Evolutionary conservation across 306 rosid species (phyloP), one percentile per base, ranked within the genome.

Genomic region (Quercus cerris): DNA sequence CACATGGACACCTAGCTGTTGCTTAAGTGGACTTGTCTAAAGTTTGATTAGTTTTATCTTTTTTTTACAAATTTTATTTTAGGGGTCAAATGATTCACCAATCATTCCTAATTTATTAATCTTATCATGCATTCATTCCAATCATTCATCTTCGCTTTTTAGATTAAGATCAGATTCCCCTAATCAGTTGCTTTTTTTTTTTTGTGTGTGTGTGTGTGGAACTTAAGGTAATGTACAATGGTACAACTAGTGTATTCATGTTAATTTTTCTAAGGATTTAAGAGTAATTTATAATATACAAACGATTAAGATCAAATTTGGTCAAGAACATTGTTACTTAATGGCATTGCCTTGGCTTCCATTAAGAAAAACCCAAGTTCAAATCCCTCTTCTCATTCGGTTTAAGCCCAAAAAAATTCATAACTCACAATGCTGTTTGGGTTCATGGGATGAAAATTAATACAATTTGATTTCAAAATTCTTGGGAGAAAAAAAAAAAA

Each of bases 1-100:
- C 86, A 76, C 74, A 72, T 81, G 81, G 69, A 30, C 63, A 23
- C 64, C 20, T 44, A 73, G 62, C 64, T 18, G 72, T 38, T 82
- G 57, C 28, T 66, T 78, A 67, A 30, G 80, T 80, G 76, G 82
- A 66, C 38, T 61, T 70, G 4, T 73, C 68, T 83, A 44, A 67
- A 67, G 30, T 70, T 56, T 70, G 28, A 67, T 73, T 71, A 56
- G 31, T 56, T 2, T 56, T 28, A 5, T 31, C 19, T 56, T 33
- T 28, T 28, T 7, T 25, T 33, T 0, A 18, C 13, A 62, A 33
- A 20, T n/a, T 8, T 14, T 56, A 19, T 6, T 31, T 49, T n/a
- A 20, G 6, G 38, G 9, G 31, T 44, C 19, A 22, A 72, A 82
- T 73, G 56, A 19, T 73, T 75, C 31, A 4, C 51, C 9, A 1